phyloP scores from a whole-genome alignment of 2,329 filamentous ascomycete species.

The Colletotrichum sojae region DNA sequence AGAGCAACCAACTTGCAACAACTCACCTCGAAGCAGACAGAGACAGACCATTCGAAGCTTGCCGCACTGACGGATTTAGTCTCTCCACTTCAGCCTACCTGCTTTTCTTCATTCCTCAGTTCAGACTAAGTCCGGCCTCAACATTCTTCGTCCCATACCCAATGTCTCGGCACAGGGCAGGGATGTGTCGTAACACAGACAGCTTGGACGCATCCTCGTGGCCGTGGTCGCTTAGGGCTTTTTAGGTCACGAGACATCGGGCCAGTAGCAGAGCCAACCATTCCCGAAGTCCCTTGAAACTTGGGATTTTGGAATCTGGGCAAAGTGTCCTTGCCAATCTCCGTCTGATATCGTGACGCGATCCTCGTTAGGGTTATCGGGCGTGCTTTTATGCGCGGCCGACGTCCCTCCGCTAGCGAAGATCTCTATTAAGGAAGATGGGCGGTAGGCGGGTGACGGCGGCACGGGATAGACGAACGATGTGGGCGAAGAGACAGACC shows the following conservation, averaged over 20 bases:
- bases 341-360: conserved; percentile 33
- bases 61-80: background rate
- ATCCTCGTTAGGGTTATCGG: conserved; percentile 30
- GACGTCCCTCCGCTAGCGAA: conserved; percentile 10
- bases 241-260: conserved; percentile 8
- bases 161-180: conserved; percentile 24
- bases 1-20: background rate
- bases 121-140: conserved; percentile 17
- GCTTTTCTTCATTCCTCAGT: conserved; percentile 12
- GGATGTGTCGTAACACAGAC: conserved; percentile 13
- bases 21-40: background rate
- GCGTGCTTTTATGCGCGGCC: conserved; percentile 31
- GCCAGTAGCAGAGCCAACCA: conserved; percentile 3
- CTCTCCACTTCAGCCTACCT: conserved; percentile 6
- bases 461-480: conserved; percentile 27
- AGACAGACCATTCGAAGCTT: background rate
- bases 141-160: conserved; percentile 30
- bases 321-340: conserved; percentile 18
- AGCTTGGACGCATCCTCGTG: background rate
- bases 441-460: conserved; percentile 16
- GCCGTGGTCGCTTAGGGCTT: conserved; percentile 6
- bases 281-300: conserved; percentile 13
- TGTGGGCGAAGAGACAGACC: conserved; percentile 1
- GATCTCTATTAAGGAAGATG: background rate
- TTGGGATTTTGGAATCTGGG: conserved; percentile 10